Percentiles rank a stretch among this genome's conserved stretches.
These are phyloP conservation scores for Boletus sp. DNA, from an alignment of 768 basidiomycete genomes.

Conservation along the genomic window DNA sequence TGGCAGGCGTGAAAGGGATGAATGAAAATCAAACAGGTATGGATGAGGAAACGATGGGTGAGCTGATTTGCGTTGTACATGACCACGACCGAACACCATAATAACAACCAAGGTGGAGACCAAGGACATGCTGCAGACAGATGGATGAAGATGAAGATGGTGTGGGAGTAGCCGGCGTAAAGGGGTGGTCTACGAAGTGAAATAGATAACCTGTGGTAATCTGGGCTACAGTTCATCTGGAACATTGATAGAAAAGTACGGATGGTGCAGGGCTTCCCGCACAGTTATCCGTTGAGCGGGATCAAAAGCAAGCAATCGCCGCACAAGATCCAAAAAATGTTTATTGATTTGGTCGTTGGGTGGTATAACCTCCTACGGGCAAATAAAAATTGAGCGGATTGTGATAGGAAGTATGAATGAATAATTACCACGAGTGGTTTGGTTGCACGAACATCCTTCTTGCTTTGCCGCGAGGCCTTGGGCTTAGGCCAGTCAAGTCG, in stretches of 20 bases:
- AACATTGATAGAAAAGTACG: conserved; percentile 74
- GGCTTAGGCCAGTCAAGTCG: conserved; percentile 93
- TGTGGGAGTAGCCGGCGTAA: conserved; percentile 22
- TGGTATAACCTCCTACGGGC: conserved; percentile 75
- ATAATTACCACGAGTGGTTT: conserved; percentile 66
- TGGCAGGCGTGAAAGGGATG: conserved; percentile 19
- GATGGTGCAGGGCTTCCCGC: conserved; percentile 82
- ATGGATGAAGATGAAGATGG: conserved; percentile 23
- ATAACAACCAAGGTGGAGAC: conserved; percentile 33
- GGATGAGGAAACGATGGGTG: conserved; percentile 28
- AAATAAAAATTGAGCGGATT: conserved; percentile 4
- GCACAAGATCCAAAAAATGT: conserved; percentile 86
- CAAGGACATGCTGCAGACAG: conserved; percentile 23
- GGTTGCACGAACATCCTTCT: conserved; percentile 90
- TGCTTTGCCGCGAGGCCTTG: conserved; percentile 84
- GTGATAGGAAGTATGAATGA: conserved; percentile 8
- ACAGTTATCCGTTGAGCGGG: conserved; percentile 87
- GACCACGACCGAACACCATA: conserved; percentile 37
- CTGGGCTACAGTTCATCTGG: conserved; percentile 61
- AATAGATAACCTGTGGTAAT: conserved; percentile 35
- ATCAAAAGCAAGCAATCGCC: conserved; percentile 85
- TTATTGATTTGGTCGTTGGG: conserved; percentile 70
- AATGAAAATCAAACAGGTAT: conserved; percentile 29
- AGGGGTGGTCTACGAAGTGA: conserved; percentile 33
- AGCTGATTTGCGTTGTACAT: conserved; percentile 36